Conservation (phyloP, 2,329 filamentous ascomycete species). For the Acrodontium crateriforme region DNA sequence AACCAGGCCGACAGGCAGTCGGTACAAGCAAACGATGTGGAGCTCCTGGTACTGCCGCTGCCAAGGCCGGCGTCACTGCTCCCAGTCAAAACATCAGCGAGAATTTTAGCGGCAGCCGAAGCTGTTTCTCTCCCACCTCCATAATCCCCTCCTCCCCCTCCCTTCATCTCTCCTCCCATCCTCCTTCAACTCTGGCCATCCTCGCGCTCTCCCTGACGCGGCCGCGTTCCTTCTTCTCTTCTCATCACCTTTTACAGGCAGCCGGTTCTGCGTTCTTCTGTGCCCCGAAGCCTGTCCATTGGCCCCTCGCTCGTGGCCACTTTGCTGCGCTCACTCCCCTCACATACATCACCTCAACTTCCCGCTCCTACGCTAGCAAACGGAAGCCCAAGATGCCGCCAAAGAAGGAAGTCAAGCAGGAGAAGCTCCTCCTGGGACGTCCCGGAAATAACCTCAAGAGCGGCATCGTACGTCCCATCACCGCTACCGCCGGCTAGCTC, state of each 20-base stretch:
- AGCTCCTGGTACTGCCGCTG: too few relatives aligned
- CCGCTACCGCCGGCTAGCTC: too few relatives aligned
- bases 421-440: constrained; percentile 91
- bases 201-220: too few relatives aligned
- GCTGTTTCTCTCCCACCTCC: too few relatives aligned
- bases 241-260: constrained; percentile 16
- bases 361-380: constrained; percentile 39
- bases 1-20: too few relatives aligned
- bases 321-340: constrained; percentile 5
- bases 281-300: constrained; percentile 6
- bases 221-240: constrained; percentile 8
- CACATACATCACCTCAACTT: constrained; percentile 5
- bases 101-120: too few relatives aligned
- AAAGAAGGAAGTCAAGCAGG: constrained; percentile 82
- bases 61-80: too few relatives aligned
- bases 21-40: too few relatives aligned
- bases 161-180: too few relatives aligned
- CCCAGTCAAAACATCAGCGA: too few relatives aligned
- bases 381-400: constrained; percentile 68
- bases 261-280: constrained; percentile 24
- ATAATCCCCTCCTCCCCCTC: too few relatives aligned
- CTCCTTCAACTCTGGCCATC: too few relatives aligned
- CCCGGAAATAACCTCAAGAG: constrained; percentile 98
- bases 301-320: constrained; percentile 2
- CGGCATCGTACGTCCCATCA: constrained; percentile 70